Base-by-base conservation (phyloP, 192 early-diverging fungal genomes). In the Kappamyces sp. region DNA sequence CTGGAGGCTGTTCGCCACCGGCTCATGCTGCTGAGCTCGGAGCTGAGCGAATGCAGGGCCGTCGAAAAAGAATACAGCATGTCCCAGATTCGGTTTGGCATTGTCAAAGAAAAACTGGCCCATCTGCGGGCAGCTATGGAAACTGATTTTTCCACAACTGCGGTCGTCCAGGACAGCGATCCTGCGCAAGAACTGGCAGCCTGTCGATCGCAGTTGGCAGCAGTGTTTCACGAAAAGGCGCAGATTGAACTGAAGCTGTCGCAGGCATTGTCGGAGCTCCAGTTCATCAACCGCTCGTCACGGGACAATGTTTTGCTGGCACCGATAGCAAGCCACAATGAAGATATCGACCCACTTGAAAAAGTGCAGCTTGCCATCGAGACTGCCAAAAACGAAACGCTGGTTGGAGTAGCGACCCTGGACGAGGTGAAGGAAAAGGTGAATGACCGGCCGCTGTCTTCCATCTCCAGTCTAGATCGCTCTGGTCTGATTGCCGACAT, bases 221-320 rank as follows among this genome's bases (percentile, higher is more conserved):
- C 41, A n/a, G n/a, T 57, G 10, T 40, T 36, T 6, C 55, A 57
- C n/a, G 55, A 57, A 57, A 59, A 59, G 5, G 57, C 57, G 2
- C 35, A 59, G 5, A n/a, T 59, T n/a, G 57, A 59, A 32, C n/a
- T 59, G 7, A 59, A 40, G 37, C 13, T 59, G 23, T n/a, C 57
- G 3, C 57, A 59, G 49, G 36, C 57, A 3, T 40, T 59, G 41
- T 35, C 57, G 5, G 35, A 59, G 31, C 38, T 59, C 12, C 33
- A 59, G 13, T 59, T 59, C 49, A 47, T 59, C 0, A 12, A 59
- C 3, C 8, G 38, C 35, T 36, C 5, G 5, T 36, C 46, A 47
- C 37, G 49, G 12, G 57, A 59, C 10, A 12, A 59, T 36, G 9
- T 59, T 5, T 59, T 59, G 36, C 33, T 57, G 2, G 55, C 55